Conservation (phyloP, 352 stramenopile species). For the Phytophthora citricola region DNA sequence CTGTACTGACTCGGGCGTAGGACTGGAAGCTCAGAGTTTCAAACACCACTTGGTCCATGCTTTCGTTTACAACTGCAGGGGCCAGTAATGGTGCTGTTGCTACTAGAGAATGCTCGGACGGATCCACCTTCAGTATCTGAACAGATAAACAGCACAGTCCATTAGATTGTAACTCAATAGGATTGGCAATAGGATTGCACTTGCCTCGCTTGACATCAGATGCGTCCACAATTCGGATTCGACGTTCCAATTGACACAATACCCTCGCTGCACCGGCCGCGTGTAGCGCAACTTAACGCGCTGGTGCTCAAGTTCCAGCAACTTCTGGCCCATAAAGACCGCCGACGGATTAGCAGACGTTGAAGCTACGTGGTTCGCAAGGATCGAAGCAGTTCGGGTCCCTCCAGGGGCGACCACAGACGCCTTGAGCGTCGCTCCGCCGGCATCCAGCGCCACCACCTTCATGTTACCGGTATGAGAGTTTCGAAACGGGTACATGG, state of each 20-base stretch:
- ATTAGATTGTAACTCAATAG: too few relatives aligned
- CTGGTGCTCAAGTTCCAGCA: conserved; percentile 62
- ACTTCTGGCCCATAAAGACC: conserved; percentile 48
- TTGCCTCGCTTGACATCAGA: conserved; percentile 55
- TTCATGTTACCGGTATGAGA: conserved; percentile 19
- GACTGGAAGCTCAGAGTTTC: conserved; percentile 73
- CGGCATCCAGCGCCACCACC: conserved; percentile 64
- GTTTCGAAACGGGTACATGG: not conserved
- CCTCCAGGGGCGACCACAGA: conserved; percentile 38
- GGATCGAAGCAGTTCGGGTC: conserved; percentile 11
- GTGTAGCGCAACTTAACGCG: conserved; percentile 56
- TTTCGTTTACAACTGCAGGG: conserved; percentile 62
- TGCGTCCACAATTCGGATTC: conserved; percentile 68
- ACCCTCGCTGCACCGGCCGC: conserved; percentile 62
- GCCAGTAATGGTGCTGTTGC: conserved; percentile 66
- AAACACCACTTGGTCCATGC: conserved; percentile 85
- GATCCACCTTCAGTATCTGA: conserved; percentile 57
- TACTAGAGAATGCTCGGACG: conserved; percentile 60
- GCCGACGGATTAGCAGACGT: conserved; percentile 27
- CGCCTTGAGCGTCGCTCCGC: conserved; percentile 71
- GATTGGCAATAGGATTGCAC: conserved; percentile 11
- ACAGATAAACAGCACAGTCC: not conserved
- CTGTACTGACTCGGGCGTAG: conserved; percentile 55
- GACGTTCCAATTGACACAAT: conserved; percentile 86
- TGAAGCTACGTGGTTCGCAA: conserved; percentile 63